Percentiles rank a stretch among this genome's conserved stretches.
Conservation (phyloP, 2,329 filamentous ascomycete species). For the Stachybotrys echinatus region DNA sequence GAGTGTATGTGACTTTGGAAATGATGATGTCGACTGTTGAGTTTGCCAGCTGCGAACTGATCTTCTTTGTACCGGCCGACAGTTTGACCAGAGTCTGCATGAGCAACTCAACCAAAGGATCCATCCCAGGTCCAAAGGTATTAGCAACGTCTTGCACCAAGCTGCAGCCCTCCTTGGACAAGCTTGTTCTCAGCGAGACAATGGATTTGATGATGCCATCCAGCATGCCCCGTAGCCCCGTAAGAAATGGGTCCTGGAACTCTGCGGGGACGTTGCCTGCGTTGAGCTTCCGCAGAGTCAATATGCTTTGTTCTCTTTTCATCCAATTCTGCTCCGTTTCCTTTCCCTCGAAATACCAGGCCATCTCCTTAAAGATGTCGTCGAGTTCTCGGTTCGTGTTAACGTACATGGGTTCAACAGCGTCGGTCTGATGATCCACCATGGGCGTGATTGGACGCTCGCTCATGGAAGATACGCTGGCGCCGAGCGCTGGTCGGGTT, state of each 20-base stretch:
- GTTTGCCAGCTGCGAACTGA: constrained; percentile 80
- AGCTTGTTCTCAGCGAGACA: constrained; percentile 79
- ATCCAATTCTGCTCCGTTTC: constrained; percentile 92
- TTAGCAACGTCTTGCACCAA: constrained; percentile 80
- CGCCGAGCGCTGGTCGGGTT: constrained; percentile 36
- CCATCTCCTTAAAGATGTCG: constrained; percentile 78
- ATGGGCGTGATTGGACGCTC: constrained; percentile 57
- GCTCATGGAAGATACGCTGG: constrained; percentile 44
- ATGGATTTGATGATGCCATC: constrained; percentile 86
- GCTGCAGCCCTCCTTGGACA: constrained; percentile 81
- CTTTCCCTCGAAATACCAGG: constrained; percentile 74
- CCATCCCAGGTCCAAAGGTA: constrained; percentile 70
- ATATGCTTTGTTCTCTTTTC: constrained; percentile 74
- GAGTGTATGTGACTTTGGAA: constrained; percentile 71
- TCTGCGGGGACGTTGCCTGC: constrained; percentile 80
- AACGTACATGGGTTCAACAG: constrained; percentile 75
- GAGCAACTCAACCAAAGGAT: constrained; percentile 84
- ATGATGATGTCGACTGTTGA: constrained; percentile 76
- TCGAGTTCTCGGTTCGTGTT: constrained; percentile 85
- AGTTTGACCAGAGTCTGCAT: constrained; percentile 88
- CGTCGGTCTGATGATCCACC: constrained; percentile 59
- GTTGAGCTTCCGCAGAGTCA: constrained; percentile 70
- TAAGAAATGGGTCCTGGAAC: constrained; percentile 65
- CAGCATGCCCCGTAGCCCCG: constrained; percentile 65
- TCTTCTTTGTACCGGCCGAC: constrained; percentile 86